Evolutionary conservation across 768 basidiomycete genomes (phyloP).

Genomic region (Agaricus blazei): DNA sequence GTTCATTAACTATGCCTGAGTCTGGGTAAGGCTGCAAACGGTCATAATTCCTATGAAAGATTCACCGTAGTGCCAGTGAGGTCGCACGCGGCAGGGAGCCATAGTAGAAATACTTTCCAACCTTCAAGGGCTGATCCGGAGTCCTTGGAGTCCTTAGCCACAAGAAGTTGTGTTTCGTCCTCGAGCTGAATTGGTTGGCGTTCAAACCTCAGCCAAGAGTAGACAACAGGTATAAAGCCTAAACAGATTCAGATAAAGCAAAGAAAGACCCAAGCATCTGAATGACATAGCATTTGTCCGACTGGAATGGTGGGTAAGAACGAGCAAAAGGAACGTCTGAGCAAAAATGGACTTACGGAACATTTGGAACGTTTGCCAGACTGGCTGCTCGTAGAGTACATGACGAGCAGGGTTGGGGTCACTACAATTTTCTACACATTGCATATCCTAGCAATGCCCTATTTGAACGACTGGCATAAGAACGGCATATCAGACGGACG

Average conservation of each 20-base stretch:
- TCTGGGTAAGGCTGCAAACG: constrained; percentile 22
- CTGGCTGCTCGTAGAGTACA: constrained; percentile 89
- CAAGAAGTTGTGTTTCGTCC: constrained; percentile 33
- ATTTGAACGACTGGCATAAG: constrained; percentile 4
- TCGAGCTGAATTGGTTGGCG: constrained; percentile 47
- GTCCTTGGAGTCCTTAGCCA: constrained; percentile 24
- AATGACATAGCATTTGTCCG: constrained; percentile 92
- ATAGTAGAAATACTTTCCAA: constrained; percentile 70
- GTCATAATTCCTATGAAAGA: constrained; percentile 16
- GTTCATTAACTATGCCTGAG: constrained; percentile 70
- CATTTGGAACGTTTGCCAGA: constrained; percentile 91
- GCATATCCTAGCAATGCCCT: constrained; percentile 68
- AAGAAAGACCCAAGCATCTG: constrained; percentile 12
- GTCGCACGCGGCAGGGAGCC: constrained; percentile 88
- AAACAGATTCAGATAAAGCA: constrained; percentile 17
- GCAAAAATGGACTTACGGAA: constrained; percentile 53
- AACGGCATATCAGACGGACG: constrained; percentile 14
- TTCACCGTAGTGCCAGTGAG: constrained; percentile 86
- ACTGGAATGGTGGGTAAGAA: constrained; percentile 43
- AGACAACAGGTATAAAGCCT: constrained; percentile 86
- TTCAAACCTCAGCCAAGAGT: constrained; percentile 53
- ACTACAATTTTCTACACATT: constrained; percentile 93
- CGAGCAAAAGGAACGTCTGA: constrained; percentile 17
- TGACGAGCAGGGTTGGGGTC: constrained; percentile 54
- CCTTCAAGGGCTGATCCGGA: constrained; percentile 40